Evolutionary conservation across 306 rosid genomes (phyloP), one percentile per base, ranked within the genome.

Genomic region (Malus fusca): DNA sequence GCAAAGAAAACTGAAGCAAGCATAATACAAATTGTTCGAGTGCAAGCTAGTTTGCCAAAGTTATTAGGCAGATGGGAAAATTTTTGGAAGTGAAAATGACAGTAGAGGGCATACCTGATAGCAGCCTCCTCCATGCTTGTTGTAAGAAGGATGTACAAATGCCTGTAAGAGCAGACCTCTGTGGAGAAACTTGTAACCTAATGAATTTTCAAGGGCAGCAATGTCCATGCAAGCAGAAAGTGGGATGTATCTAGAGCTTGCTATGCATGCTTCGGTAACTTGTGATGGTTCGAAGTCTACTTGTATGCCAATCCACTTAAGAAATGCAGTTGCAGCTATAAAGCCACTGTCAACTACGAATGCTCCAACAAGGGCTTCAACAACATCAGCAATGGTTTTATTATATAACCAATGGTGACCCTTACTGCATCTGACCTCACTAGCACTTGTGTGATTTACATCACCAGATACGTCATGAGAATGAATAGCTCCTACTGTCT

Each of bases 341-440:
- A 95, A 95, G 84, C 98, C 98, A 75, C 98, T 88, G 74, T 92
- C 98, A 58, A 95, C 97, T 78, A 95, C 64, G 77, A 95, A 92
- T 64, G 98, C 97, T 77, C 98, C 98, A 15, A 92, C 81, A 78
- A 95, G 93, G 85, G 97, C 93, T 87, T 95, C 98, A 83, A 95
- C 89, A 73, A 85, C 97, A 88, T 95, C 98, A 51, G 97, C 82
- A 76, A 90, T 71, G 69, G 96, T 90, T 88, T 90, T 90, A 77
- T 86, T 84, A 26, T 86, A 85, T 65, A 95, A 81, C 98, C 98
- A 95, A 82, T 90, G 96, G 79, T 95, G 98, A 81, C 89, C 86
- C 87, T 87, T 89, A 78, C 88, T 86, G 87, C 98, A 95, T 72
- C 79, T 87, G 78, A 74, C 62, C 66, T 76, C 83, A 70, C 51